Evolutionary conservation across 148 eudicot genomes (phyloP).

Genomic region (Cornus kousa): DNA sequence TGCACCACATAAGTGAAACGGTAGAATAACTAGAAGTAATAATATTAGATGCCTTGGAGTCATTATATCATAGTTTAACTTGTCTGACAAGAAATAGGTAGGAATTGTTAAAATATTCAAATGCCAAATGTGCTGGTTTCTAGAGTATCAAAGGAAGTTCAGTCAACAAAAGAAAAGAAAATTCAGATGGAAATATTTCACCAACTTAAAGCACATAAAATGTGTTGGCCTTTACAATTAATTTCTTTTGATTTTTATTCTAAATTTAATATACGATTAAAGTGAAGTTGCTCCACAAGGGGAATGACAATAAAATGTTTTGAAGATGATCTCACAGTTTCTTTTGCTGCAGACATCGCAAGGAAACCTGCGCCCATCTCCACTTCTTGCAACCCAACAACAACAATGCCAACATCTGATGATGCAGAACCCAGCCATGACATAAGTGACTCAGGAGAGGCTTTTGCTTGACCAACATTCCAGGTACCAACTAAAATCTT

Average conservation of each 20-base stretch:
- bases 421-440: constrained; percentile 71
- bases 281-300: background rate
- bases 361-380: constrained; percentile 99
- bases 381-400: constrained; percentile 97
- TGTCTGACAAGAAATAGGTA: background rate
- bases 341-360: constrained; percentile 99
- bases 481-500: constrained; percentile 88
- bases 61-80: background rate
- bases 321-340: constrained; percentile 59
- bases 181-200: constrained; percentile 2
- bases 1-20: background rate
- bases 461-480: constrained; percentile 98
- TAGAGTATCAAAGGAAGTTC: background rate
- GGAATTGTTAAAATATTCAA: background rate
- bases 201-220: background rate
- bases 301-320: background rate
- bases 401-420: constrained; percentile 86
- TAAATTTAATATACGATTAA: background rate
- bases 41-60: background rate
- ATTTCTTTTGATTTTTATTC: background rate
- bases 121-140: background rate
- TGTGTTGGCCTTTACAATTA: background rate
- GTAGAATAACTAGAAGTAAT: background rate
- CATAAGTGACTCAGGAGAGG: constrained; percentile 72
- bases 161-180: background rate